Percentiles rank a stretch among this genome's conserved stretches.
phyloP scores from a whole-genome alignment of 805 yeast species.

The Starmerella khaoyaiensis region DNA sequence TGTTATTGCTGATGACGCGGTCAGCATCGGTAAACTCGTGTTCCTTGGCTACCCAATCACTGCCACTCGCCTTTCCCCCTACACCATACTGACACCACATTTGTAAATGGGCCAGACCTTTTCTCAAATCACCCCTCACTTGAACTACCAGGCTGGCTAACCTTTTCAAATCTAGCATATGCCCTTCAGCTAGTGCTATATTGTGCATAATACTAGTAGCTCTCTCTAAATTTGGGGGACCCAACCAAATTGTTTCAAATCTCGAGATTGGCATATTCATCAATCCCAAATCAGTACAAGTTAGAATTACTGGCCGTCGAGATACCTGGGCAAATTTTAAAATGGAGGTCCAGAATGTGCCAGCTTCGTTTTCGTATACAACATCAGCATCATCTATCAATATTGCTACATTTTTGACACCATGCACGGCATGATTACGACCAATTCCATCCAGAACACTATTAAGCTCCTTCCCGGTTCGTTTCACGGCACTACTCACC shows the following conservation, averaged over 20 bases:
- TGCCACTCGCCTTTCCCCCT: slow-evolving; percentile 25
- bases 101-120: slow-evolving; percentile 24
- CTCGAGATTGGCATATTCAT: slow-evolving; percentile 5
- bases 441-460: slow-evolving; percentile 60
- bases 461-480: slow-evolving; percentile 60
- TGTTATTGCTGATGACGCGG: slow-evolving; percentile 20
- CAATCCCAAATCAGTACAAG: slow-evolving; percentile 38
- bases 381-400: slow-evolving; percentile 79
- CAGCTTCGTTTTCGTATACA: slow-evolving; percentile 57
- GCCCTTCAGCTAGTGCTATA: slow-evolving; percentile 30
- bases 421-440: slow-evolving; percentile 67
- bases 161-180: slow-evolving; percentile 17
- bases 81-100: slow-evolving; percentile 30
- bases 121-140: slow-evolving; percentile 24
- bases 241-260: slow-evolving; percentile 2
- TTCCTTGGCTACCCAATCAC: slow-evolving; percentile 25
- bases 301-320: slow-evolving; percentile 56
- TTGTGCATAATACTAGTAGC: slow-evolving; percentile 24
- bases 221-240: slow-evolving; percentile 6
- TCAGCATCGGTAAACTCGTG: slow-evolving; percentile 13
- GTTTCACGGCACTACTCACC: slow-evolving; percentile 56
- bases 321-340: slow-evolving; percentile 47
- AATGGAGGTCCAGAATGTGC: slow-evolving; percentile 63
- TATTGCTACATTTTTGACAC: slow-evolving; percentile 48
- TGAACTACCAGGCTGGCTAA: slow-evolving; percentile 18